phyloP scores from a whole-genome alignment of 495 filamentous ascomycete genomes.

The Talaromyces thailandensis region DNA sequence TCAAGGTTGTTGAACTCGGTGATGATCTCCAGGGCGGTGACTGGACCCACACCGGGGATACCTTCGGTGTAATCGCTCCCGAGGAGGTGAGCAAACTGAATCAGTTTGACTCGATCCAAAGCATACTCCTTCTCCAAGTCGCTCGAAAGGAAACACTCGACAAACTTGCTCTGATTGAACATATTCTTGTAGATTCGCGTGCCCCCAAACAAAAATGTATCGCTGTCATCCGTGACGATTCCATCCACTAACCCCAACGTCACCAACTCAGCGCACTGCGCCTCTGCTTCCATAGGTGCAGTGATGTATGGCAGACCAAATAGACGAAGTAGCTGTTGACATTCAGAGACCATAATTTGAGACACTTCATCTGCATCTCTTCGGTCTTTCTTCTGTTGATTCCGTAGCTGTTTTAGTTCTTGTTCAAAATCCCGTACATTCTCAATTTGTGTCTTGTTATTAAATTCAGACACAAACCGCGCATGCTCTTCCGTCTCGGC shows the following conservation, averaged over 20 bases:
- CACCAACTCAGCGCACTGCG: constrained; percentile 91
- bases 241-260: constrained; percentile 81
- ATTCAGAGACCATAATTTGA: constrained; percentile 88
- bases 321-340: constrained; percentile 78
- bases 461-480: constrained; percentile 79
- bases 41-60: constrained; percentile 79
- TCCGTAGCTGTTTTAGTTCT: constrained; percentile 77
- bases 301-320: constrained; percentile 96
- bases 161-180: constrained; percentile 96
- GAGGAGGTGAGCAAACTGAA: constrained; percentile 78
- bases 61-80: constrained; percentile 95
- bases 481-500: constrained; percentile 87
- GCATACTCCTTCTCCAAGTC: constrained; percentile 87
- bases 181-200: constrained; percentile 98
- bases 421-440: constrained; percentile 71
- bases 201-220: constrained; percentile 96
- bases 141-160: constrained; percentile 86
- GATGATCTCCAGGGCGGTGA: constrained; percentile 85
- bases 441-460: constrained; percentile 48
- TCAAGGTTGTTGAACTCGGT: constrained; percentile 69
- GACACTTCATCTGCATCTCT: constrained; percentile 94
- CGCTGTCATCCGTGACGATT: constrained; percentile 95
- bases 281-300: constrained; percentile 97
- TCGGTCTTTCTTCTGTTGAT: constrained; percentile 91
- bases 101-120: constrained; percentile 72